phyloP scores from a whole-genome alignment of 257 asterid species.

The Paulownia fortunei region DNA sequence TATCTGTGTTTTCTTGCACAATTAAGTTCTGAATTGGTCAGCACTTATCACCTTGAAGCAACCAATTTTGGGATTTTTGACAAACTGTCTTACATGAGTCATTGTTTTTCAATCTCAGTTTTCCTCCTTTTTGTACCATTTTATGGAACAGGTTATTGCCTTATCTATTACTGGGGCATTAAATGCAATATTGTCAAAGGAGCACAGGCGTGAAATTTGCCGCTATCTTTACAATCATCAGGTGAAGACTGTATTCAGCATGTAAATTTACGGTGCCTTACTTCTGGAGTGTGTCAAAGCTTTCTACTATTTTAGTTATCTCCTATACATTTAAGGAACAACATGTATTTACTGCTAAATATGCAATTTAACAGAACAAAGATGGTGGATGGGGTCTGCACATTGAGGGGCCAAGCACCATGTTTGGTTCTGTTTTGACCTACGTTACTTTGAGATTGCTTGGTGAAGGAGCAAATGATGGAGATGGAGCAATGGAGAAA shows the following conservation, averaged over 20 bases:
- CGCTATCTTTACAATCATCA: slow-evolving; percentile 99
- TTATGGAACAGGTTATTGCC: slow-evolving; percentile 67
- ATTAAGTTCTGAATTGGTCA: background rate
- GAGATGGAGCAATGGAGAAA: slow-evolving; percentile 96
- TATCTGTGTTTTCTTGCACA: background rate
- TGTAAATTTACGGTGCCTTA: background rate
- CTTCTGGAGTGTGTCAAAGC: slow-evolving; percentile 20
- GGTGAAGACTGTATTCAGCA: slow-evolving; percentile 46
- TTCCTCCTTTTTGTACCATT: slow-evolving; percentile 14
- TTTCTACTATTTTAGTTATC: slow-evolving; percentile 23
- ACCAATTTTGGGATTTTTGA: background rate
- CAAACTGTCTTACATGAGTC: background rate
- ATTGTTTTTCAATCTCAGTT: background rate
- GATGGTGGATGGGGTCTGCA: slow-evolving; percentile 99
- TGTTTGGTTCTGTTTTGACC: slow-evolving; percentile 94
- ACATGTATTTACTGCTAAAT: slow-evolving; percentile 25
- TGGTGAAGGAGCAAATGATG: slow-evolving; percentile 92
- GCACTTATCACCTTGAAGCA: background rate
- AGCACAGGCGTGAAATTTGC: slow-evolving; percentile 87
- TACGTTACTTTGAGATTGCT: slow-evolving; percentile 94
- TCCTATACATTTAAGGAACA: slow-evolving; percentile 14
- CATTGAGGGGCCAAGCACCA: slow-evolving; percentile 98
- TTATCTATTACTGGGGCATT: slow-evolving; percentile 87
- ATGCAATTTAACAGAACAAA: slow-evolving; percentile 60
- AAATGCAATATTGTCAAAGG: slow-evolving; percentile 78